Percentiles rank a stretch among this genome's conserved stretches.
These are phyloP conservation scores for Teratosphaeria pseudoeucalypti DNA, from an alignment of 2,329 filamentous ascomycete genomes.

Conservation along the genomic window DNA sequence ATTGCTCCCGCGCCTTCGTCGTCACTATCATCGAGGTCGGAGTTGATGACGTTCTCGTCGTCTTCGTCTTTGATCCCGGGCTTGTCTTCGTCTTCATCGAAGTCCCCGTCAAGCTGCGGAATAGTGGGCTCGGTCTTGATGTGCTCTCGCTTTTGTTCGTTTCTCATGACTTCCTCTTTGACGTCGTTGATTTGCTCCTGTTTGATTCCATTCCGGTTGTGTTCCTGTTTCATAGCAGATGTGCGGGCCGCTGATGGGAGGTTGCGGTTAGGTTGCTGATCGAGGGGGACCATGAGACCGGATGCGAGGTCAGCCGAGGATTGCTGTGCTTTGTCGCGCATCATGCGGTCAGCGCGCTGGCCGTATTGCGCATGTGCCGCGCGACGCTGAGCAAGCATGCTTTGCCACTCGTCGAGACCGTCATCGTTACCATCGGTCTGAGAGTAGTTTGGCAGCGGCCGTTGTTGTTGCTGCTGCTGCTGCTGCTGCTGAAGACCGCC, in stretches of 20 bases:
- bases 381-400: conserved; percentile 49
- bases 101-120: conserved; percentile 47
- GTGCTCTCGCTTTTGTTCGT: not conserved
- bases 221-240: conserved; percentile 1
- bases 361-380: conserved; percentile 41
- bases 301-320: conserved; percentile 61
- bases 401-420: conserved; percentile 45
- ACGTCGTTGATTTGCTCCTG: not conserved
- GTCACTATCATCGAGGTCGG: conserved; percentile 89
- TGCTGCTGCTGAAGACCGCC: conserved; percentile 27
- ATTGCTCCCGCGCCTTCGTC: conserved; percentile 48
- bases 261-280: conserved; percentile 34
- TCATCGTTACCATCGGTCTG: conserved; percentile 69
- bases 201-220: not conserved
- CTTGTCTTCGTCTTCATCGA: conserved; percentile 35
- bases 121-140: conserved; percentile 14
- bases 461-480: conserved; percentile 14
- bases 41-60: conserved; percentile 96
- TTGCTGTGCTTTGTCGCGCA: conserved; percentile 58
- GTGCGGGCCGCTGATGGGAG: not conserved
- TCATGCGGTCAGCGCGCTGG: conserved; percentile 54
- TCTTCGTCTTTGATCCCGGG: conserved; percentile 34
- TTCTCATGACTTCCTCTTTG: not conserved
- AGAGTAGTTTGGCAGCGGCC: conserved; percentile 39
- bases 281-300: conserved; percentile 64